Evolutionary conservation across 2,329 filamentous ascomycete genomes (phyloP).

Genomic region (Colletotrichum echinochloae): DNA sequence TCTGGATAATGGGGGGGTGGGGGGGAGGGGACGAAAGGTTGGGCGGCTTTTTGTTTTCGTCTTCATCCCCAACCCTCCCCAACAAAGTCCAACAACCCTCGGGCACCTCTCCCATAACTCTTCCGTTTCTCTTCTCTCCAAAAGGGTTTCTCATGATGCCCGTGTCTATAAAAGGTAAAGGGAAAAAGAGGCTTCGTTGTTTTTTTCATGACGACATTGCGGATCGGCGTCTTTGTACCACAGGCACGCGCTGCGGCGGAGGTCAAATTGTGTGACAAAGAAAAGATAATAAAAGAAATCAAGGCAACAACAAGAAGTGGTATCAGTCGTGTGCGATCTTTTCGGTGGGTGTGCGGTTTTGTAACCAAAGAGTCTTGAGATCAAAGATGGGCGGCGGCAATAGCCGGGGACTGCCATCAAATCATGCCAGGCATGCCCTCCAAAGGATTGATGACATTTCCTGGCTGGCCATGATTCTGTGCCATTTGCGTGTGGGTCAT

Average conservation of each 20-base stretch:
- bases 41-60: not conserved
- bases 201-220: conserved; percentile 37
- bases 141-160: conserved; percentile 28
- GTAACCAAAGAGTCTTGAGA: conserved; percentile 8
- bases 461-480: conserved; percentile 31
- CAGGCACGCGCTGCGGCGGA: conserved; percentile 34
- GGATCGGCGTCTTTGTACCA: conserved; percentile 7
- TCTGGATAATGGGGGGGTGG: not conserved
- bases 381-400: conserved; percentile 1
- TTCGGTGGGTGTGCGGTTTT: not conserved
- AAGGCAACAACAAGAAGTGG: conserved; percentile 18
- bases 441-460: conserved; percentile 34
- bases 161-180: conserved; percentile 27
- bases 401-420: not conserved
- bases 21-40: not conserved
- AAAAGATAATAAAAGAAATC: conserved; percentile 30
- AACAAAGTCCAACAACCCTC: conserved; percentile 21
- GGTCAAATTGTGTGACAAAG: conserved; percentile 29
- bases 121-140: conserved; percentile 7
- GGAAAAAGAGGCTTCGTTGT: conserved; percentile 10
- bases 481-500: conserved; percentile 40
- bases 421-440: conserved; percentile 42
- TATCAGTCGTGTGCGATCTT: conserved; percentile 35
- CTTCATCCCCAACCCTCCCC: not conserved
- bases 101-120: not conserved